Evolutionary conservation across 805 yeast species (phyloP), one percentile per base, ranked within the genome.

Genomic region (Pichia heedii): DNA sequence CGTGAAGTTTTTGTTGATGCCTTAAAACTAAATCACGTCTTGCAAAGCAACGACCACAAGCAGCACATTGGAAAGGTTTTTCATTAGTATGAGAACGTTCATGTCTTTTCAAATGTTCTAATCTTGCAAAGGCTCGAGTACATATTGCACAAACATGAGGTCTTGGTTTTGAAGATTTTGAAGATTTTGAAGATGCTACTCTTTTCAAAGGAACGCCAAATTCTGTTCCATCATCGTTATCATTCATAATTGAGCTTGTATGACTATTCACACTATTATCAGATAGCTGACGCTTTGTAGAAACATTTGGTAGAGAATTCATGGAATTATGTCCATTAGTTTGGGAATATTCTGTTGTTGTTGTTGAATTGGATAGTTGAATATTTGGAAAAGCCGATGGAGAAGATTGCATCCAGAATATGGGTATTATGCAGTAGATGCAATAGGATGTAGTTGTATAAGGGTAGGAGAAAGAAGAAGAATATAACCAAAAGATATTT

Each of bases 21-120:
- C 98, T 74, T 43, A 93, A 71, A 24, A 93, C 87, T 57, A 84
- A 70, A 59, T 84, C 90, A 44, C 97, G 68, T 44, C 98, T 70
- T 5, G 97, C 97, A 67, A 93, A 90, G 58, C 96, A 84, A 40
- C 97, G 77, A 29, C 95, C 97, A 63, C 97, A 90, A 9, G 89
- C 89, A 2, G 95, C 94, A 65, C 98, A 90, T 58, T 86, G 93
- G 66, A 83, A 90, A 1, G 97, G 97, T 60, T 88, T 88, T 63
- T 89, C 97, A 60, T 89, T 86, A 10, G 98, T 90, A 61, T 90
- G 98, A 0, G 94, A 81, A 34, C 97, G 69, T 54, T 88, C 94
- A 58, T 90, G 98, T 45, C 98, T 79, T 62, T 85, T 88, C 56
- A 93, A 71, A 63, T 90, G 98, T 63, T 90, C 98, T 39, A 86